Evolutionary conservation across 495 filamentous ascomycete genomes (phyloP).

Genomic region (Daldinia bambusicola): DNA sequence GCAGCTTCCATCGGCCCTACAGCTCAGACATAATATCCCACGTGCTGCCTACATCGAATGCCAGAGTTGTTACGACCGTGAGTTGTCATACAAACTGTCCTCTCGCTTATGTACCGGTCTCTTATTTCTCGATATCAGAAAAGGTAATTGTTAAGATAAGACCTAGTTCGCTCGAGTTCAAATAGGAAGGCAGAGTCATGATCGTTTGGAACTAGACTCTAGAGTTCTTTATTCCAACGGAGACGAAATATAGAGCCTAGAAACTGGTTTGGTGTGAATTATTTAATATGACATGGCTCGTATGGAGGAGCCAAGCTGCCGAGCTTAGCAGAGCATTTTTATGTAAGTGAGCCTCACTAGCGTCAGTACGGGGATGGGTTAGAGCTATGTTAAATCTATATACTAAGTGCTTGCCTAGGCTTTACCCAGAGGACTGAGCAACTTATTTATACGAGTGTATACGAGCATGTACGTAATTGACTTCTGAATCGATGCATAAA

Average conservation of each 20-base stretch:
- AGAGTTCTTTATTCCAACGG: conserved; percentile 15
- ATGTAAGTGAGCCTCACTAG: conserved; percentile 19
- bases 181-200: conserved; percentile 13
- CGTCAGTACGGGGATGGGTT: conserved; percentile 15
- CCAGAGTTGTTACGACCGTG: conserved; percentile 14
- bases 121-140: conserved; percentile 8
- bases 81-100: conserved; percentile 19
- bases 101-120: conserved; percentile 24
- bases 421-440: conserved; percentile 1
- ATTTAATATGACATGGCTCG: conserved; percentile 13
- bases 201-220: not conserved
- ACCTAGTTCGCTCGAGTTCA: conserved; percentile 16
- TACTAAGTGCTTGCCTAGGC: conserved; percentile 13
- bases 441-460: conserved; percentile 24
- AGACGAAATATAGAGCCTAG: conserved; percentile 16
- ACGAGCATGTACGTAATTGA: conserved; percentile 20
- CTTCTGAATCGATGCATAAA: conserved; percentile 23
- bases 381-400: conserved; percentile 14
- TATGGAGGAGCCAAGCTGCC: conserved; percentile 20
- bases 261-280: conserved; percentile 8
- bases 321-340: conserved; percentile 14
- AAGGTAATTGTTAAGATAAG: conserved; percentile 15
- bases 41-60: conserved; percentile 4
- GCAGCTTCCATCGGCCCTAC: conserved; percentile 4
- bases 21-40: conserved; percentile 2